Base-by-base conservation (phyloP, 176 grass and related monocot genomes). In the Rhynchospora breviuscula region DNA sequence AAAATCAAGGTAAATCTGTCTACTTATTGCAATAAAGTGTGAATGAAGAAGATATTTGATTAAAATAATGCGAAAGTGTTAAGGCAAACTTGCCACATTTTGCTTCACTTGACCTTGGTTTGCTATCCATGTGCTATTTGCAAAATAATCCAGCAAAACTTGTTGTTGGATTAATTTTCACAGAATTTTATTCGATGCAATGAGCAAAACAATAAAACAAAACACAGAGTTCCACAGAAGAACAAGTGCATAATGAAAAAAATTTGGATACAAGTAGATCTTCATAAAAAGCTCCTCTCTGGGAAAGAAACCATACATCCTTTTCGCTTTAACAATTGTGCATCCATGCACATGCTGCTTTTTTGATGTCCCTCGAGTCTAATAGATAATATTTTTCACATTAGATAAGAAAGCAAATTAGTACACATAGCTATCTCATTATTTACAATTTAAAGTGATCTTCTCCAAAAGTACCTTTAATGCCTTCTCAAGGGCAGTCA, bases 251-350 rank as follows among this genome's bases (percentile, higher is more conserved):
- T 86, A 47, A 22, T 40, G 35, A 4, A 67, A 74, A 79, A 73
- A 81, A 84, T 60, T 26, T 86, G 95, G 95, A 98, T 98, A 98
- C 95, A 98, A 78, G 77, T 90, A 94, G 43, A 98, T 98, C 79
- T 98, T 98, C 67, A 98, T 52, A 84, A 98, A 98, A 74, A 94
- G 31, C 26, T 94, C 92, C 81, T 98, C 95, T 2, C 66, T 88
- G 9, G 75, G 88, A 88, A 92, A 89, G 86, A 88, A 98, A 3
- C 95, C 95, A 84, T 98, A 98, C 66, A 98, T 65, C 51, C 89
- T 94, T 70, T 98, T 98, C 51, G 92, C 95, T 87, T 93, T 90
- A 91, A 94, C 95, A 87, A 98, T 90, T 74, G 14, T 90, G 89
- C 79, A 98, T 76, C 95, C 92, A 93, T 98, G 95, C 62, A 98